Evolutionary conservation across 768 basidiomycete genomes (phyloP).

Genomic region (Rhizopogon vinicolor): DNA sequence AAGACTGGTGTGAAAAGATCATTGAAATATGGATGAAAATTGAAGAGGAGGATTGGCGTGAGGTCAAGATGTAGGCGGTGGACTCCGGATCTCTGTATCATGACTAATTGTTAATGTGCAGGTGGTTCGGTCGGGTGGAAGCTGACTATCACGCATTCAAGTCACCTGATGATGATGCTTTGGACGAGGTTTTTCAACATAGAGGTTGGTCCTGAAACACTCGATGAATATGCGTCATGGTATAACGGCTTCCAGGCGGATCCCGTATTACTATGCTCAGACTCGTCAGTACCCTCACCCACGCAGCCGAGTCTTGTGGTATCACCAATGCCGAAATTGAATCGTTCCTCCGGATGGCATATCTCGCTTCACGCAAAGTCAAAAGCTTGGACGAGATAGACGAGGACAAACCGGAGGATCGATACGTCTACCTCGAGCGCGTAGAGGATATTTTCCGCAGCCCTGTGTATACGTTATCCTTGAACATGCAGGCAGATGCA

Average conservation of each 20-base stretch:
- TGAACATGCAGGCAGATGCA: conserved; percentile 10
- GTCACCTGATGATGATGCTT: conserved; percentile 5
- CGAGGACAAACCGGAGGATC: background rate
- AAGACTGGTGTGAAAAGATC: conserved; percentile 23
- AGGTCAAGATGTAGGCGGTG: conserved; percentile 12
- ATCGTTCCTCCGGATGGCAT: conserved; percentile 21
- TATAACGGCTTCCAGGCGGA: conserved; percentile 6
- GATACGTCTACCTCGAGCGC: conserved; percentile 9
- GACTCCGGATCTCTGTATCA: background rate
- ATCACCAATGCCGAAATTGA: conserved; percentile 21
- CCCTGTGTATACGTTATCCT: conserved; percentile 13
- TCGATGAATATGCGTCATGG: background rate
- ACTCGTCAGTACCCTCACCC: conserved; percentile 20
- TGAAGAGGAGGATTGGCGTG: conserved; percentile 20
- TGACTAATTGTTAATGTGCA: background rate
- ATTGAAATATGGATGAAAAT: conserved; percentile 21
- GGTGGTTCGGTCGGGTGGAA: conserved; percentile 13
- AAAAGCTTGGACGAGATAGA: conserved; percentile 3
- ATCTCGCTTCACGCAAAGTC: conserved; percentile 15
- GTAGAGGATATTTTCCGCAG: conserved; percentile 13
- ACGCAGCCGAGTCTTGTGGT: conserved; percentile 11
- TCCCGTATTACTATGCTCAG: conserved; percentile 23
- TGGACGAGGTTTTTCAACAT: conserved; percentile 14
- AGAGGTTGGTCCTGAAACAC: conserved; percentile 8
- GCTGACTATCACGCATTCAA: conserved; percentile 13